phyloP scores from a whole-genome alignment of 2,329 filamentous ascomycete genomes.

The Talaromyces pinophilus region DNA sequence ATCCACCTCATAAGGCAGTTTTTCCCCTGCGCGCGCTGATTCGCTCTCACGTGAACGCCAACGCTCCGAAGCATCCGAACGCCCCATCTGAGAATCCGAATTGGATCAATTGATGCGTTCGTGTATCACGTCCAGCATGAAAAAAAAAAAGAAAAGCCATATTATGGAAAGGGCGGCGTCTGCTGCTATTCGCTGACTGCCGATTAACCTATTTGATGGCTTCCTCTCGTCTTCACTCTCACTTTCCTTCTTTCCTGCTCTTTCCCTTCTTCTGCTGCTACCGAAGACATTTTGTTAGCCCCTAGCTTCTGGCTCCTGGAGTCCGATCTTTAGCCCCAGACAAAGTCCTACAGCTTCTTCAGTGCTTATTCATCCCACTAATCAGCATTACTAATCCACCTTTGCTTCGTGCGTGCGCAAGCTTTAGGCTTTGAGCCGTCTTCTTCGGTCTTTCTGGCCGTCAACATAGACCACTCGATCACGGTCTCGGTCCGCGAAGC shows the following conservation, averaged over 20 bases:
- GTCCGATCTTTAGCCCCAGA: neutral
- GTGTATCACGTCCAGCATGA: neutral
- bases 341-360: neutral
- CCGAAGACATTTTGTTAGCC: neutral
- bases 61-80: slow-evolving; percentile 11
- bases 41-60: neutral
- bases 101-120: neutral
- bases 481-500: neutral
- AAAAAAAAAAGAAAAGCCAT: neutral
- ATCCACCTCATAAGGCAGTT: neutral
- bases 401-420: neutral
- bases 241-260: neutral
- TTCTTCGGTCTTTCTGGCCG: neutral
- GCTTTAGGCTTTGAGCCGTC: neutral
- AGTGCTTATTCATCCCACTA: neutral
- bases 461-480: neutral
- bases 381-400: neutral
- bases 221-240: neutral
- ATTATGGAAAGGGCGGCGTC: neutral
- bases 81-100: slow-evolving; percentile 8
- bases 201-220: neutral
- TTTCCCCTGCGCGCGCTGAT: neutral
- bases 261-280: neutral
- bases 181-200: neutral
- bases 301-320: neutral